Conservation (phyloP, 2,329 filamentous ascomycete genomes). For the Conoideocrella luteorostrata region DNA sequence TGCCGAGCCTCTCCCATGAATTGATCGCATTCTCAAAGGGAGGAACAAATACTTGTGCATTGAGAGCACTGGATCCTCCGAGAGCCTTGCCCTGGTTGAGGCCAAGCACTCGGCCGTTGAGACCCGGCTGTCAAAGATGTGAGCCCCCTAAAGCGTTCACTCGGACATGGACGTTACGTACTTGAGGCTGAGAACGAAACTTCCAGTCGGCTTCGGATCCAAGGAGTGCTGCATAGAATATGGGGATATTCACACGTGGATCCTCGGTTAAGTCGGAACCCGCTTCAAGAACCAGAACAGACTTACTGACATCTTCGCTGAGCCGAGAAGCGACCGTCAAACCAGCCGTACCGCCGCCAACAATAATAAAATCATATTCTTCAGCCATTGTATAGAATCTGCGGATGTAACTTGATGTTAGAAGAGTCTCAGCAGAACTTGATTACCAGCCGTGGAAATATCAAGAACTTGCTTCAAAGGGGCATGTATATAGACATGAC, state of each 20-base stretch:
- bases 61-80: conserved; percentile 24
- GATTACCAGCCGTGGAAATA: too few relatives aligned
- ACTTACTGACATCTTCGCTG: conserved; percentile 15
- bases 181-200: conserved; percentile 19
- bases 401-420: too few relatives aligned
- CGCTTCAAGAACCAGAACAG: conserved; percentile 23
- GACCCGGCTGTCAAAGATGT: conserved; percentile 2
- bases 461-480: too few relatives aligned
- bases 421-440: too few relatives aligned
- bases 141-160: neutral
- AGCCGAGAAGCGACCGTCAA: conserved; percentile 23
- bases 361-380: conserved; percentile 14
- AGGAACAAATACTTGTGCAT: conserved; percentile 18
- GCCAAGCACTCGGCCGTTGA: conserved; percentile 13
- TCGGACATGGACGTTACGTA: too few relatives aligned
- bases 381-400: too few relatives aligned
- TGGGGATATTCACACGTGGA: conserved; percentile 18
- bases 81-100: conserved; percentile 17
- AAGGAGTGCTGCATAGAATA: conserved; percentile 18
- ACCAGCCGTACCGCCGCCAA: conserved; percentile 24
- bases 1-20: conserved; percentile 20
- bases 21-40: conserved; percentile 16
- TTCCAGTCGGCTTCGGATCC: conserved; percentile 20
- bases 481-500: too few relatives aligned
- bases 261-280: conserved; percentile 20